Percentiles rank a stretch among this genome's conserved stretches.
Evolutionary conservation across 805 yeast species (phyloP).

Genomic region (Wickerhamomyces hampshirensis): DNA sequence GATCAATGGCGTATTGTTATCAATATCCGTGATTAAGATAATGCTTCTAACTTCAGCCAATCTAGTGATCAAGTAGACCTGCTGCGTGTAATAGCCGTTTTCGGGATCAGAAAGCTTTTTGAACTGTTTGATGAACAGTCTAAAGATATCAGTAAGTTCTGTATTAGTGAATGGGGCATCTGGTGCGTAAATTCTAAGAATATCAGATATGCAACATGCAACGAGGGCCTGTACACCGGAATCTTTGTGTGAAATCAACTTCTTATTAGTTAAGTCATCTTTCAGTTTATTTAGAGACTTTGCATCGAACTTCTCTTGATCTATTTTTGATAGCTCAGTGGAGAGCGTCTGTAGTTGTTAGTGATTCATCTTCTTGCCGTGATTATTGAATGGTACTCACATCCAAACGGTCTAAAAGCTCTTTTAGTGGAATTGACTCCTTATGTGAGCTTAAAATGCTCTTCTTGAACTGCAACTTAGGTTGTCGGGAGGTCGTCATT

Average conservation of each 20-base stretch:
- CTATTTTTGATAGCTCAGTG: constrained; percentile 57
- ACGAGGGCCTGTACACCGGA: constrained; percentile 63
- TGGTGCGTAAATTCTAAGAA: constrained; percentile 77
- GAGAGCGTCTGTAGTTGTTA: constrained; percentile 37
- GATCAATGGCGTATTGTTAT: constrained; percentile 52
- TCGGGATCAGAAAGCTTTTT: constrained; percentile 48
- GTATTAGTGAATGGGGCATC: constrained; percentile 78
- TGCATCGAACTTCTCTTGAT: constrained; percentile 54
- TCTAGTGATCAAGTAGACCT: constrained; percentile 58
- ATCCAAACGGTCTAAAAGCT: constrained; percentile 52
- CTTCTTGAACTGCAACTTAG: constrained; percentile 35
- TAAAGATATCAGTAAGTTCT: constrained; percentile 62
- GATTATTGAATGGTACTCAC: no score
- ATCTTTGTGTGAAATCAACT: constrained; percentile 57
- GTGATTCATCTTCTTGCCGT: no score
- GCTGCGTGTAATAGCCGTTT: constrained; percentile 58
- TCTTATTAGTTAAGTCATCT: constrained; percentile 50
- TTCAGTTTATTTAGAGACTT: constrained; percentile 41
- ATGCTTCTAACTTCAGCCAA: constrained; percentile 73
- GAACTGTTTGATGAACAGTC: constrained; percentile 60
- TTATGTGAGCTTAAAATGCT: constrained; percentile 52
- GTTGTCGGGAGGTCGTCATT: constrained; percentile 16
- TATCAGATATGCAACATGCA: constrained; percentile 72
- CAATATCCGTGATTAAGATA: constrained; percentile 70
- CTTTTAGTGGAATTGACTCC: constrained; percentile 57